Conservation (phyloP, 164 flowering plant genomes). For the Aristolochia californica region DNA sequence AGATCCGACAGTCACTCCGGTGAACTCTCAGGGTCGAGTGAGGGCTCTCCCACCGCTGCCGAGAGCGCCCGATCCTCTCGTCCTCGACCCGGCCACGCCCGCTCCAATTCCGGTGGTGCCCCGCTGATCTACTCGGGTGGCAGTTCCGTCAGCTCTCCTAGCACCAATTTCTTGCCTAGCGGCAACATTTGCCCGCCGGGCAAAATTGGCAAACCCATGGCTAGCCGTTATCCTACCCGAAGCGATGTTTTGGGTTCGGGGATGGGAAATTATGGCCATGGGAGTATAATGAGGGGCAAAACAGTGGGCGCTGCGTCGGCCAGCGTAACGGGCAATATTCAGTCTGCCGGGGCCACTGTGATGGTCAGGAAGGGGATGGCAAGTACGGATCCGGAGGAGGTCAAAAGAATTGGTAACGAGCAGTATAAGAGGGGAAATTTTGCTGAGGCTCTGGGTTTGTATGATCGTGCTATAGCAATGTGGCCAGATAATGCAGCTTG, state of each 20-base stretch:
- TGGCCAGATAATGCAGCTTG: slow-evolving; percentile 69
- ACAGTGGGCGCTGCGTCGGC: slow-evolving; percentile 5
- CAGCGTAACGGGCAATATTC: slow-evolving; percentile 13
- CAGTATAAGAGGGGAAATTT: slow-evolving; percentile 69
- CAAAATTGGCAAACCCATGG: slow-evolving; percentile 34
- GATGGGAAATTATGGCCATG: slow-evolving; percentile 72
- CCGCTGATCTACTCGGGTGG: slow-evolving; percentile 45
- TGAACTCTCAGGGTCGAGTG: slow-evolving; percentile 37
- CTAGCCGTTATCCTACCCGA: slow-evolving; percentile 14
- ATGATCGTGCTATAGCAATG: slow-evolving; percentile 68
- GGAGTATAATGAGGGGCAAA: slow-evolving; percentile 68
- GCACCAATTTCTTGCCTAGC: slow-evolving; percentile 24
- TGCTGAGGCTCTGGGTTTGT: slow-evolving; percentile 64
- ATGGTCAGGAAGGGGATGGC: slow-evolving; percentile 17
- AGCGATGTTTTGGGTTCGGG: slow-evolving; percentile 61
- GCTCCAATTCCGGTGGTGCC: slow-evolving; percentile 39
- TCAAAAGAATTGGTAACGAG: slow-evolving; percentile 71
- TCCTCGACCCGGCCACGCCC: slow-evolving; percentile 30
- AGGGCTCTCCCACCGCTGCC: slow-evolving; percentile 28
- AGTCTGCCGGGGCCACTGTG: slow-evolving; percentile 16
- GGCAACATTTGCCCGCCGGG: slow-evolving; percentile 73
- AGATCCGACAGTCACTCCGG: slow-evolving; percentile 36
- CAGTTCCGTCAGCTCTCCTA: slow-evolving; percentile 21
- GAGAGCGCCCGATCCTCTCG: slow-evolving; percentile 11
- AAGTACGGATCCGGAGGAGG: slow-evolving; percentile 53